Evolutionary conservation across 805 yeast genomes (phyloP), one percentile per base, ranked within the genome.

Genomic region (Suhomyces sp.): DNA sequence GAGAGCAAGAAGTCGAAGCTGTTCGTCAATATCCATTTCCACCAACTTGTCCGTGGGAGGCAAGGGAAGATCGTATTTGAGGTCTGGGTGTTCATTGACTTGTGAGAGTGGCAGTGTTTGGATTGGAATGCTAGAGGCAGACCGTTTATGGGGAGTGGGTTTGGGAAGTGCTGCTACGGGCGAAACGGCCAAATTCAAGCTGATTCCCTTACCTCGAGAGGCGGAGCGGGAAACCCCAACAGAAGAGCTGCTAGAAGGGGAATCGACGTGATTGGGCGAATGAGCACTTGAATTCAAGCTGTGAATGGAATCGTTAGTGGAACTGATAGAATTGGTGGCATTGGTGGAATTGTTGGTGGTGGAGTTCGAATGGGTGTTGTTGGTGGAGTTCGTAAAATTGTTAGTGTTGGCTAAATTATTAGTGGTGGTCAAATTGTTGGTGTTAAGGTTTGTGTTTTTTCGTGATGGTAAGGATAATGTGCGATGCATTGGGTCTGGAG

Each of bases 1-100:
- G 40, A 81, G 70, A 0, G 93, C 93, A 44, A 87, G 67, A 7
- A 77, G 68, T 54, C 89, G 75, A 46, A 86, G 66, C 46, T 84
- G 79, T 4, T 78, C 81, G 52, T 81, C 82, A 5, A 85, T 70
- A 40, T 76, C 82, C 5, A 62, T 53, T 3, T 47, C 48, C 7
- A 51, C 47, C 12, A 73, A 60, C 44, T 66, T 67, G 21, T 65
- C 71, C 22, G 60, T 53, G 22, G 62, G 64, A 4, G 77, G 77
- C 6, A 73, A 55, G 1, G 71, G 65, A 6, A 67, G 49, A 45
- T 71, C 74, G 43, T 57, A 66, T 35, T 60, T 60, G 22, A 58
- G 53, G 6, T 64, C 69, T 21, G 48, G 15, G 3, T 25, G 21
- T 22, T 48, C 51, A 20, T 3, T 22, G n/a, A 48, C 47, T 9